Base-by-base conservation (phyloP, 306 rosid species). In the Vigna angularis region DNA sequence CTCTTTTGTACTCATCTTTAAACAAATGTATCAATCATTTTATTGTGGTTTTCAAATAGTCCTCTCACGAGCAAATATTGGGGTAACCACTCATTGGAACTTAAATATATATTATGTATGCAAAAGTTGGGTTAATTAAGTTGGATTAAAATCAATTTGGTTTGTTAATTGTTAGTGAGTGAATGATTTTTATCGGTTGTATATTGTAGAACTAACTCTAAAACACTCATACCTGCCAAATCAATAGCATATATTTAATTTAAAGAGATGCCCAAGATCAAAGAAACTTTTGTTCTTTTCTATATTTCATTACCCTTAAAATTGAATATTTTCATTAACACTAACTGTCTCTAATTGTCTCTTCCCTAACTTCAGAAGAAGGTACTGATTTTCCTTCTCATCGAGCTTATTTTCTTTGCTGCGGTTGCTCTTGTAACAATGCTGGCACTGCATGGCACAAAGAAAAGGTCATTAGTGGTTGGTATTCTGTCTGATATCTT, bases 401-500 rank as follows among this genome's bases (percentile, higher is more conserved):
- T 7, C 0, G 96, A 88, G 36, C 14, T 48, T 15, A 11, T 86
- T 70, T 85, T 91, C 66, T 82, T 81, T 30, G 88, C 45, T 2
- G 74, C 7, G 45, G 3, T 94, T 13, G 89, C 34, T 71, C 44
- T 73, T 3, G 2, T 83, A 38, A 85, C 94, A 2, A 6, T 90
- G 81, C 22, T 85, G 47, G 62, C 75, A 16, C 9, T 93, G 44
- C 87, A 82, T 47, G 87, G 85, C 16, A 62, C 79, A 26, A 38
- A 1, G 6, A 6, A 7, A 36, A 86, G 98, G 73, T 89, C 97
- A 1, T 7, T 91, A 34, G 17, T 90, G 36, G 89, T 94, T 56
- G 98, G 98, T 48, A 22, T 91, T 58, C 18, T 94, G 17, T 76
- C 85, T 51, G 97, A 87, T 71, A 6, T 94, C 38, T 90, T 89